Percentiles rank a stretch among this genome's conserved stretches.
These are phyloP conservation scores for Zalaria obscura DNA, from an alignment of 2,329 filamentous ascomycete species.

Conservation along the genomic window DNA sequence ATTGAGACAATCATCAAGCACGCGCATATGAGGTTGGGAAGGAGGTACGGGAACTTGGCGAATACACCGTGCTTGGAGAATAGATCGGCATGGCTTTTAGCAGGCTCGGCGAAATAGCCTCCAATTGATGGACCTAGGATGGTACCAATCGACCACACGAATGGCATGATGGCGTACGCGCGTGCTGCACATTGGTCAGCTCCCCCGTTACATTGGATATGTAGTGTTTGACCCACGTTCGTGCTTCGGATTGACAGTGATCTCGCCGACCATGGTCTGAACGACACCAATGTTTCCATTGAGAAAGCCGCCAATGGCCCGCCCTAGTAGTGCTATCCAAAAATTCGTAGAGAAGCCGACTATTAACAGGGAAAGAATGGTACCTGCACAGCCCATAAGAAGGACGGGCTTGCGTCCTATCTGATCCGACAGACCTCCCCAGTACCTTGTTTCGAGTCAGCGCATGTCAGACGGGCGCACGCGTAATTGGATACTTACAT, in stretches of 20 bases:
- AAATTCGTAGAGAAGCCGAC: constrained; percentile 75
- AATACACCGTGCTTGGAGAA: constrained; percentile 61
- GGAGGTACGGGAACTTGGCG: constrained; percentile 66
- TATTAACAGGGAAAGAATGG: constrained; percentile 67
- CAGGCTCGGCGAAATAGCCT: constrained; percentile 70
- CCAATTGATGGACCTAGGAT: constrained; percentile 83
- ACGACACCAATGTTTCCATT: constrained; percentile 68
- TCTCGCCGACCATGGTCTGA: constrained; percentile 83
- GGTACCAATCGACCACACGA: constrained; percentile 82
- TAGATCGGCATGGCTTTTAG: constrained; percentile 53
- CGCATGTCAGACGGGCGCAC: neutral
- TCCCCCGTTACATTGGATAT: neutral
- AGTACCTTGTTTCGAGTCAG: constrained; percentile 35
- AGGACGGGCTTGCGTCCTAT: constrained; percentile 78
- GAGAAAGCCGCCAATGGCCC: constrained; percentile 64
- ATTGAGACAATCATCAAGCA: constrained; percentile 65
- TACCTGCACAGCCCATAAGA: constrained; percentile 66
- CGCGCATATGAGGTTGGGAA: constrained; percentile 80
- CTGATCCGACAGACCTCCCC: constrained; percentile 71
- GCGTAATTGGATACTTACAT: constrained; percentile 32
- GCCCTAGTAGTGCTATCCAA: constrained; percentile 65
- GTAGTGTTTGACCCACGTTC: constrained; percentile 51
- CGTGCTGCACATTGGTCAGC: constrained; percentile 30
- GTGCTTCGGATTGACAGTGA: constrained; percentile 71
- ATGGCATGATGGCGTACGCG: constrained; percentile 86